Evolutionary conservation across 2,329 filamentous ascomycete species (phyloP).

Genomic region (Lizonia empirigonia): DNA sequence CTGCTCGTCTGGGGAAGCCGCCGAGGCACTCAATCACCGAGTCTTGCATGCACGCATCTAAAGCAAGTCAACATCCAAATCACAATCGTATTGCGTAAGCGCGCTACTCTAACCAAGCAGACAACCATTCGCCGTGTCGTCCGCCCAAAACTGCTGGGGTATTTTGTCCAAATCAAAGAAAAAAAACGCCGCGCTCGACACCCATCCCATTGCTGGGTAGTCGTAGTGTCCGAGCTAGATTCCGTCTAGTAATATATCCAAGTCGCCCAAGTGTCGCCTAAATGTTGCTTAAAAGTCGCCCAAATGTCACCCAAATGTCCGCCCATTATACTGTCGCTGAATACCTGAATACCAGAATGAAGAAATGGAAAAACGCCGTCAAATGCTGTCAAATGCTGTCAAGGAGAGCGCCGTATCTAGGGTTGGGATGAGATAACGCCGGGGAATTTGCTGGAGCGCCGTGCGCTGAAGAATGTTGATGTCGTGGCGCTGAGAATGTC

Average conservation of each 20-base stretch:
- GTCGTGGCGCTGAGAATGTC: not conserved
- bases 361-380: too few relatives aligned
- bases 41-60: too few relatives aligned
- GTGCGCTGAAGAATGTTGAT: not conserved
- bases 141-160: slow-evolving; percentile 31
- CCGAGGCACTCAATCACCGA: too few relatives aligned
- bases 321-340: slow-evolving; percentile 13
- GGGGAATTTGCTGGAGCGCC: too few relatives aligned
- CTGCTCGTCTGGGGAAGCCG: slow-evolving; percentile 8
- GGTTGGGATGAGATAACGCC: too few relatives aligned
- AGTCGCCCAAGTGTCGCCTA: too few relatives aligned
- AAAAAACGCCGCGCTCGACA: slow-evolving; percentile 33
- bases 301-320: slow-evolving; percentile 2
- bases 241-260: slow-evolving; percentile 25
- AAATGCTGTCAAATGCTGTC: too few relatives aligned
- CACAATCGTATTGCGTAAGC: slow-evolving; percentile 25
- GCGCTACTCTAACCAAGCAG: slow-evolving; percentile 17
- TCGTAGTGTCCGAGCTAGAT: slow-evolving; percentile 12
- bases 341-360: too few relatives aligned
- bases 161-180: slow-evolving; percentile 25
- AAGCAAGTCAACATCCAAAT: too few relatives aligned
- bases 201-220: slow-evolving; percentile 21
- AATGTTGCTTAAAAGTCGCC: too few relatives aligned
- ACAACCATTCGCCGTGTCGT: not conserved
- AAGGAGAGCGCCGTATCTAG: too few relatives aligned